Conservation (phyloP, 441 rosid species). For the Pelargonium cotyledonis region DNA sequence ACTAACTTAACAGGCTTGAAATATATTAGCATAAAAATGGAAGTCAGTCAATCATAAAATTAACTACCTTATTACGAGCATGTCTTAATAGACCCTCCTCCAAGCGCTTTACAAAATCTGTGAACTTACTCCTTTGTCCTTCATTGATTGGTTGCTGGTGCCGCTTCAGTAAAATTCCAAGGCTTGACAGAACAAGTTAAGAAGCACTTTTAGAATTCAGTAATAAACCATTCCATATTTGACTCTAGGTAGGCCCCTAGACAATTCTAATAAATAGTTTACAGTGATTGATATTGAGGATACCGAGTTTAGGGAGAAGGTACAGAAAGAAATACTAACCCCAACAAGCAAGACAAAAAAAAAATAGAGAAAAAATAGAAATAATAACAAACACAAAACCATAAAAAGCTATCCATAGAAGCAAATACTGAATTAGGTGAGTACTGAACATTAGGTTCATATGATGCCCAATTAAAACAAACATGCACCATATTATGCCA, state of each 20-base stretch:
- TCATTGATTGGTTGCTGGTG: conserved; percentile 49
- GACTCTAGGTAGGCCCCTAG: background rate
- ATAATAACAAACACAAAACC: background rate
- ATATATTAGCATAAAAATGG: background rate
- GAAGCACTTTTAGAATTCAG: conserved; percentile 13
- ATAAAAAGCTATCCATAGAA: no score
- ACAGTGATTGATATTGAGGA: background rate
- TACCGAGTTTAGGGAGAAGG: background rate
- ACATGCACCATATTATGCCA: background rate
- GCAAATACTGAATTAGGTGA: no score
- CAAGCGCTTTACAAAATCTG: conserved; percentile 73
- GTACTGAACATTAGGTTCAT: background rate
- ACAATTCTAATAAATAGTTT: background rate
- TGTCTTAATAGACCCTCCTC: conserved; percentile 82
- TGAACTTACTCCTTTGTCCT: conserved; percentile 40
- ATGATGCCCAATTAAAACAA: background rate
- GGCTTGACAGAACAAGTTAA: conserved; percentile 37
- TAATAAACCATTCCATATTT: background rate
- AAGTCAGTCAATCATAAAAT: background rate
- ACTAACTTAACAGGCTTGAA: background rate
- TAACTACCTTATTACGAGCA: conserved; percentile 62
- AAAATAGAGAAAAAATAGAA: background rate
- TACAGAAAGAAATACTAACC: background rate
- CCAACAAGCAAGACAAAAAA: no score
- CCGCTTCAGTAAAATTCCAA: conserved; percentile 44